Base-by-base conservation (phyloP, 2,329 filamentous ascomycete species). In the Paradendryphiella salina region DNA sequence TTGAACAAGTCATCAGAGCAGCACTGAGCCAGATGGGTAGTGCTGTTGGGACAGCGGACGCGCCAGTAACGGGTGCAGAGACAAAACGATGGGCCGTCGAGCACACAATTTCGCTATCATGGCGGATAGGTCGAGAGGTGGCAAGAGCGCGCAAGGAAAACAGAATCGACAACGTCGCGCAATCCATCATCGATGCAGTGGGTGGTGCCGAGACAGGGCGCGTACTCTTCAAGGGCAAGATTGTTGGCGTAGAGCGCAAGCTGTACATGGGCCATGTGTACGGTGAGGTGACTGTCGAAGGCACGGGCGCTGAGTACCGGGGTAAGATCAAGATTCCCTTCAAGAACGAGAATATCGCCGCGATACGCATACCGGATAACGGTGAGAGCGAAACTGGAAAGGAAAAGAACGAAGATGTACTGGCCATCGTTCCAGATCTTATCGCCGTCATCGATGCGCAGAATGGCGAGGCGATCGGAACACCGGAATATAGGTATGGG, bases 291-390 rank as follows among this genome's bases (percentile, higher is more conserved):
- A 69, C 76, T 9, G 65, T 76, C 28, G 72, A 74, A 35, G 69
- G 70, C 3, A 61, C 59, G 1, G 59, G 63, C 31, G 43, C 54
- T 3, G 48, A 54, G 18, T 66, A 63, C 33, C 26, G 59, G 5
- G 83, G 83, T 0, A 73, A 67, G 23, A 71, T 87, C 64, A 85
- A 82, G 64, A 85, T 89, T 40, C 85, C 85, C 0, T 88, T 88
- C 75, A 88, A 88, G 73, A 89, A 89, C 67, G 85, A 89, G 64
- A 89, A 88, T 61, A 85, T 89, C 36, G 81, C 81, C n/a, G 85
- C 82, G 52, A 70, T 59, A 52, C 70, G 47, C 44, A 61, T 59
- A 63, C 72, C 59, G 10, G 63, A 68, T 5, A 56, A 48, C 3
- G 41, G 52, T 13, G 61, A 63, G 1, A 63, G 55, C 41, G 56